A percentile compares a stretch with the other conserved stretches of the same genome.
Conservation (phyloP, 192 early-diverging fungal species). For the Haplosporangium gracile region DNA sequence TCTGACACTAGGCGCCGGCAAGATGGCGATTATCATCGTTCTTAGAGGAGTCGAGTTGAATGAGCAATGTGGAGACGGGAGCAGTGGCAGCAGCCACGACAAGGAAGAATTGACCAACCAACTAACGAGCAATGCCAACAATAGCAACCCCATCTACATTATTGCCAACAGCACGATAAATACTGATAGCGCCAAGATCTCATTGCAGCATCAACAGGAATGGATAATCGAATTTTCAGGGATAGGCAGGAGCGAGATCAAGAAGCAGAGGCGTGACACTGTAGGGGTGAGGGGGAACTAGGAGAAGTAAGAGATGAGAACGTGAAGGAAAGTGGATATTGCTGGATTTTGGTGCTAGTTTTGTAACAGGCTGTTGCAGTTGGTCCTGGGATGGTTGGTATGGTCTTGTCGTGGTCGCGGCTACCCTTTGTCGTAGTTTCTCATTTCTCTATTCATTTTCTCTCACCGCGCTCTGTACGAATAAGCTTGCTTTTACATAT, state of each 20-base stretch:
- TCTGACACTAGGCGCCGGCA: conserved; percentile 18
- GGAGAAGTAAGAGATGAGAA: not conserved
- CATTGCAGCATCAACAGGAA: not conserved
- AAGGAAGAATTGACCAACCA: not conserved
- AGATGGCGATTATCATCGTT: conserved; percentile 47
- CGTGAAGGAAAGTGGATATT: not conserved
- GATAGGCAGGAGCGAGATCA: not conserved
- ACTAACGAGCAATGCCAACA: not conserved
- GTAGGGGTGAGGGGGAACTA: not conserved
- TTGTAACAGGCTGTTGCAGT: not conserved
- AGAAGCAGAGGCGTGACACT: not conserved
- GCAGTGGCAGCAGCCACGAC: not conserved
- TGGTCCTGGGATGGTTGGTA: not conserved
- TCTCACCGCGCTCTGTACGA: not conserved
- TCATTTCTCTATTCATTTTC: not conserved
- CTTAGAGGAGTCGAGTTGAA: conserved; percentile 54
- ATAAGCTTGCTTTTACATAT: not conserved
- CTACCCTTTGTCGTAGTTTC: not conserved
- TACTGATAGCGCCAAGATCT: not conserved
- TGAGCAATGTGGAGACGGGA: conserved; percentile 1
- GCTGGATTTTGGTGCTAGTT: not conserved
- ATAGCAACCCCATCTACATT: not conserved
- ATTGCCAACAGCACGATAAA: not conserved
- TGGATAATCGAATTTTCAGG: not conserved
- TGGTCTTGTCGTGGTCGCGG: not conserved